These are phyloP conservation scores for Leucosporidium yakuticum DNA, from an alignment of 768 basidiomycete species.

Conservation along the genomic window DNA sequence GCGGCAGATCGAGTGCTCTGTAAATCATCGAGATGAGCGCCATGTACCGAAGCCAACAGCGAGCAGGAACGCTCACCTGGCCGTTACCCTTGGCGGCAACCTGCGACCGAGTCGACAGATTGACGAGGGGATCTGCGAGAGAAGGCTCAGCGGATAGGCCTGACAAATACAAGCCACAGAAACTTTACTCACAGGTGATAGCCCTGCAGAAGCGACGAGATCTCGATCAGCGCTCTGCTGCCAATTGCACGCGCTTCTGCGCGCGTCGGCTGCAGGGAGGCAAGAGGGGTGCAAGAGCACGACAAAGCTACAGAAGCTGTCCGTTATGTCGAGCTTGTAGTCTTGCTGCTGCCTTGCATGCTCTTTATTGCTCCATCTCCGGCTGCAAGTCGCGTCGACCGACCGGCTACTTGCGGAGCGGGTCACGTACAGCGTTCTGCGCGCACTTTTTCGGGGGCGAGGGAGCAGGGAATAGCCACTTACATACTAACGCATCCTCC, in stretches of 20 bases:
- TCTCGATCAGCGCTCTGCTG: not conserved
- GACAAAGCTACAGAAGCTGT: too few species aligned
- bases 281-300: too few species aligned
- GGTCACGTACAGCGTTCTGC: too few species aligned
- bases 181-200: constrained; percentile 21
- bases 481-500: constrained; percentile 89
- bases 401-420: too few species aligned
- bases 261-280: not conserved
- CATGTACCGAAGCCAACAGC: constrained; percentile 7
- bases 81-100: constrained; percentile 74
- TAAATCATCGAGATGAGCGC: not conserved
- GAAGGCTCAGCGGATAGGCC: not conserved
- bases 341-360: not conserved
- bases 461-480: constrained; percentile 43
- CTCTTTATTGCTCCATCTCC: not conserved
- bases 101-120: constrained; percentile 86
- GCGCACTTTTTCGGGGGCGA: not conserved
- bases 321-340: too few species aligned
- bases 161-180: not conserved
- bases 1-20: constrained; percentile 60
- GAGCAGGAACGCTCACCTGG: constrained; percentile 60
- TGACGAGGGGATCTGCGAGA: constrained; percentile 62
- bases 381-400: too few species aligned
- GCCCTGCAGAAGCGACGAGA: not conserved
- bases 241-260: not conserved